These are phyloP conservation scores for Austropuccinia psidii DNA, from an alignment of 1,284 basidiomycete genomes.

Conservation along the genomic window DNA sequence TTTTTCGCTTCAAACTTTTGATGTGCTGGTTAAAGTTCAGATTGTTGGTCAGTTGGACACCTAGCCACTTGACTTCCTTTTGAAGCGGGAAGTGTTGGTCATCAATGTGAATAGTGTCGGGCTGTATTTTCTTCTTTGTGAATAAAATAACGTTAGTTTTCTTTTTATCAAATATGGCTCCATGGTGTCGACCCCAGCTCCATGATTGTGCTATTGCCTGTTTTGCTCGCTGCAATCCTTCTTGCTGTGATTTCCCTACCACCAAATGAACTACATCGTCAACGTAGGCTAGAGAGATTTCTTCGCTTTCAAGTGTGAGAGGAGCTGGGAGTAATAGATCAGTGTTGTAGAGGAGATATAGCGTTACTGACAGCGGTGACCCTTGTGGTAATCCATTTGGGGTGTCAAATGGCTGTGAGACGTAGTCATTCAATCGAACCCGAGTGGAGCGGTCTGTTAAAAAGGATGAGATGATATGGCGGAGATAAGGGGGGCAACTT, in stretches of 20 bases:
- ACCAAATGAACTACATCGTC: slow-evolving; percentile 14
- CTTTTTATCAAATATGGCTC: slow-evolving; percentile 21
- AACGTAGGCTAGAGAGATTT: slow-evolving; percentile 11
- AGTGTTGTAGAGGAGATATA: slow-evolving; percentile 20
- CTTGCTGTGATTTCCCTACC: neutral
- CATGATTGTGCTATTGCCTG: neutral
- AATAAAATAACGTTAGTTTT: neutral
- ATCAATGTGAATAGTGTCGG: neutral
- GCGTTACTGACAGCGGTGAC: neutral
- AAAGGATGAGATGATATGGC: neutral
- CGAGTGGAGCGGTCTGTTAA: neutral
- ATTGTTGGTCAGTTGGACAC: neutral
- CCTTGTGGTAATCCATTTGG: slow-evolving; percentile 12
- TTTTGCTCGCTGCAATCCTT: neutral
- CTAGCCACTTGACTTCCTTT: neutral
- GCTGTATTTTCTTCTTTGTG: neutral
- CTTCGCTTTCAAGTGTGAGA: neutral
- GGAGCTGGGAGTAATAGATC: neutral
- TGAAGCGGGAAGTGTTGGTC: neutral
- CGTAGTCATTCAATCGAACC: neutral
- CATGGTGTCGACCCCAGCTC: neutral
- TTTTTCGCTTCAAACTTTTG: neutral
- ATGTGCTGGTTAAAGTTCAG: neutral
- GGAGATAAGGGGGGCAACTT: neutral
- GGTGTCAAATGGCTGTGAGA: neutral